Base-by-base conservation (phyloP, 352 stramenopile species). In the Globisporangium cylindrosporum region DNA sequence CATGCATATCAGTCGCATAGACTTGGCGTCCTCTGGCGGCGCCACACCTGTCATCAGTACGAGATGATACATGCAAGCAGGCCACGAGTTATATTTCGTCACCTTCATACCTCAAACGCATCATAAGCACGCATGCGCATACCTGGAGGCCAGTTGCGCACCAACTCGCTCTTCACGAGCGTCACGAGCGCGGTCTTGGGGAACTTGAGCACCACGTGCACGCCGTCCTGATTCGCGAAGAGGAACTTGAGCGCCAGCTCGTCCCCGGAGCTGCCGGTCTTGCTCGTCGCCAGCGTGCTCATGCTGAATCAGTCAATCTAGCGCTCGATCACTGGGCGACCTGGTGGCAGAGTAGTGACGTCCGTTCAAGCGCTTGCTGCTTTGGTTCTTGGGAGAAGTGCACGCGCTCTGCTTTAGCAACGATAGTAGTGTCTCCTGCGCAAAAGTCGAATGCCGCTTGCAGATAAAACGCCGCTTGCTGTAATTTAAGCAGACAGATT, bases 1-100 rank as follows among this genome's bases (percentile, higher is more conserved):
- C 95, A 98, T 98, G 68, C 95, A 98, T 70, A 98, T 98, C 36
- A 98, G 79, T 0, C 95, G 79, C 59, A 98, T 77, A 67, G 79
- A 79, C 68, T 86, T 91, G 60, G 73, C 59, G 64, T 87, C 73
- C 1, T 90, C 77, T 0, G 76, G 72, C 8, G 81, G 74, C 18
- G 76, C 48, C 58, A 93, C 73, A 49, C 71, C 86, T 91, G 55
- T 25, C 43, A 51, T 51, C 7, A 56, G 6, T 25, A 56, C 4
- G 20, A 56, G n/a, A 22, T 32, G 29, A 43, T 15, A 15, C 36
- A 43, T 43, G 10, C 36, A 43, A 43, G 36, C 34, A 41, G 10
- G 34, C 36, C 62, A 62, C 5, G 54, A 25, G 25, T 15, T 6
- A 36, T 1, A 49, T 22, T 61, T 24, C 36, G 49, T 29, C 36